These are phyloP conservation scores for Stagonosporopsis rhizophila DNA, from an alignment of 2,329 filamentous ascomycete species.

Conservation along the genomic window DNA sequence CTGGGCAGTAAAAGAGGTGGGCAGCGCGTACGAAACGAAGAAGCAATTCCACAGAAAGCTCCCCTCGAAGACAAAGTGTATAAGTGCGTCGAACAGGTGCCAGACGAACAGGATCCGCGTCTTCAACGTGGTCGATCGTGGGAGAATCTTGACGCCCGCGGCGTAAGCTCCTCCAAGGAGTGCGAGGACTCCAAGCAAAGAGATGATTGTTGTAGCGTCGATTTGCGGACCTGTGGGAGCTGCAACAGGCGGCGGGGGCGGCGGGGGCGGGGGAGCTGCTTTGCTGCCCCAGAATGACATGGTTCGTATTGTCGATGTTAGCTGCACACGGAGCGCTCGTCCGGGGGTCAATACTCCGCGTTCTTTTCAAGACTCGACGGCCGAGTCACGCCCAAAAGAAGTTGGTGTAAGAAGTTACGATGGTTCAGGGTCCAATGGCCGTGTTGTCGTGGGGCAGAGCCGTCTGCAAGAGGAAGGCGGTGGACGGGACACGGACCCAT, in stretches of 20 bases:
- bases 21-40: conserved; percentile 66
- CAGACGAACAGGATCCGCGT: conserved; percentile 86
- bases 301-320: conserved; percentile 5
- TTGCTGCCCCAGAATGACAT: conserved; percentile 38
- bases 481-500: conserved; percentile 24
- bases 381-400: conserved; percentile 12
- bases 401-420: conserved; percentile 19
- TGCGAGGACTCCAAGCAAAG: conserved; percentile 61
- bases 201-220: conserved; percentile 61
- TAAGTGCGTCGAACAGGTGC: conserved; percentile 92
- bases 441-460: conserved; percentile 21
- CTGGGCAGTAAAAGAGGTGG: conserved; percentile 45
- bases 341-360: conserved; percentile 8
- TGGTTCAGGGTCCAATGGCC: conserved; percentile 32
- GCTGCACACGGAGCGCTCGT: conserved; percentile 11
- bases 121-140: conserved; percentile 61
- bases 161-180: conserved; percentile 62
- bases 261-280: conserved; percentile 60
- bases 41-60: conserved; percentile 94
- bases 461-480: conserved; percentile 34
- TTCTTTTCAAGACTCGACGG: conserved; percentile 2
- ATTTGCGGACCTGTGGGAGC: conserved; percentile 58
- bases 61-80: conserved; percentile 90
- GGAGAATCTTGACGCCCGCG: conserved; percentile 59
- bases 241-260: conserved; percentile 61